phyloP scores from a whole-genome alignment of 1,139 yeast species.

The Pichia sp. region DNA sequence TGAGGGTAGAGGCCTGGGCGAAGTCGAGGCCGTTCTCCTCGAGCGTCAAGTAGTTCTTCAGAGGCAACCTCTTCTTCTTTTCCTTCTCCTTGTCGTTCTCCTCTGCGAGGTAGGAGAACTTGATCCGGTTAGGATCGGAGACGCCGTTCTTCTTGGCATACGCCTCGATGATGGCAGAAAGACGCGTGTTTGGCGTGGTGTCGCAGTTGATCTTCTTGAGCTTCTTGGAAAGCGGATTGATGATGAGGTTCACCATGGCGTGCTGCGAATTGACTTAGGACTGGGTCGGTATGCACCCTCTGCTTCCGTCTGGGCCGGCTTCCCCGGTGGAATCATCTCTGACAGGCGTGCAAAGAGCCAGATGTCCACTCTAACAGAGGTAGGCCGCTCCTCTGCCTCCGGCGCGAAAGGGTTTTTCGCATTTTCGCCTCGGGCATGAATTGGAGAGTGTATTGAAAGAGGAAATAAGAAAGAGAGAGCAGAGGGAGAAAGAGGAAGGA shows the following conservation, averaged over 20 bases:
- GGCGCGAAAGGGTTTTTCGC: background rate
- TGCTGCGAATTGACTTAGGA: background rate
- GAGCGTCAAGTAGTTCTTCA: constrained; percentile 34
- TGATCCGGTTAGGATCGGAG: constrained; percentile 41
- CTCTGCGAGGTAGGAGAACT: constrained; percentile 31
- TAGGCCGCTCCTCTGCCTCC: background rate
- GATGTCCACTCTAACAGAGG: background rate
- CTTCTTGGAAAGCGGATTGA: constrained; percentile 29
- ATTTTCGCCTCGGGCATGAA: background rate
- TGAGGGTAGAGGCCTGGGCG: constrained; percentile 31
- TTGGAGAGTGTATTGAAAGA: background rate
- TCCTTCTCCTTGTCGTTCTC: constrained; percentile 30
- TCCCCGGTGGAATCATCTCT: background rate
- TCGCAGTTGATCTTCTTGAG: constrained; percentile 33
- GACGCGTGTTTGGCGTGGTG: constrained; percentile 31
- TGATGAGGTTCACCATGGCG: constrained; percentile 29
- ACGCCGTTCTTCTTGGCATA: constrained; percentile 41
- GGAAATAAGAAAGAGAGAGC: background rate
- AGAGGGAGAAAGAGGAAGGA: background rate
- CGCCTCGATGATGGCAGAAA: constrained; percentile 31
- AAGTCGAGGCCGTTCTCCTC: constrained; percentile 34
- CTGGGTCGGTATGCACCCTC: too few relatives aligned
- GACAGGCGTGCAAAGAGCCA: background rate
- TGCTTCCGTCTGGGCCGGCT: too few relatives aligned
- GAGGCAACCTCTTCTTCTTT: constrained; percentile 34